Percentiles rank a stretch among this genome's conserved stretches.
These are phyloP conservation scores for Aspergillus puulaauensis DNA, from an alignment of 2,329 filamentous ascomycete genomes.

Conservation along the genomic window DNA sequence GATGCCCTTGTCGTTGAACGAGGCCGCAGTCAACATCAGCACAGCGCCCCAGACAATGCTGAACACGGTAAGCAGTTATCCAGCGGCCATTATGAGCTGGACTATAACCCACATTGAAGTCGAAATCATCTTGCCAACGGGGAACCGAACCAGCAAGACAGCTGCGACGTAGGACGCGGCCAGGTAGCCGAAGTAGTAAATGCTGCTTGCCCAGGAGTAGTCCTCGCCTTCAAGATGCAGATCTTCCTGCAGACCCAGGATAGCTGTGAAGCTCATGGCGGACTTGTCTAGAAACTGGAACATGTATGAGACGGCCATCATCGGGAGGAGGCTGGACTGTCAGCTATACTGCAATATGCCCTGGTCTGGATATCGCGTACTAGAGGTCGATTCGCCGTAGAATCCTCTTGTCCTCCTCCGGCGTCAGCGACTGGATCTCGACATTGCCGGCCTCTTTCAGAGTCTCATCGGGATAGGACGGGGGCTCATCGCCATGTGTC, in stretches of 20 bases:
- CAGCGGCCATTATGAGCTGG: not conserved
- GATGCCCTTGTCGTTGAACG: slow-evolving; percentile 38
- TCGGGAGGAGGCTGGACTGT: not conserved
- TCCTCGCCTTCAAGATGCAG: slow-evolving; percentile 25
- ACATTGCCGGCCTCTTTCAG: not conserved
- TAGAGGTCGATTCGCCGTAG: not conserved
- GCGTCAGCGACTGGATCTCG: not conserved
- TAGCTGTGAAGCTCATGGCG: not conserved
- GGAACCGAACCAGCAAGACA: slow-evolving; percentile 35
- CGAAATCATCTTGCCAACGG: slow-evolving; percentile 29
- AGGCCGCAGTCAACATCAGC: slow-evolving; percentile 34
- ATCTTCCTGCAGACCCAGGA: slow-evolving; percentile 23
- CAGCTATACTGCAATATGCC: not conserved
- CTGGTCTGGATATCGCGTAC: not conserved
- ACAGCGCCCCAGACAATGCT: slow-evolving; percentile 33
- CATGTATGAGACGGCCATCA: slow-evolving; percentile 1
- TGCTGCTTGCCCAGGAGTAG: slow-evolving; percentile 24
- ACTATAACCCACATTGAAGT: slow-evolving; percentile 12
- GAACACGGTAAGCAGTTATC: not conserved
- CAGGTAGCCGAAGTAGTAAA: slow-evolving; percentile 30
- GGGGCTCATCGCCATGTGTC: not conserved
- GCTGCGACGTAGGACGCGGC: slow-evolving; percentile 37
- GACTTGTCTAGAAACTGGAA: slow-evolving; percentile 4
- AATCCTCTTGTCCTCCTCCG: not conserved
- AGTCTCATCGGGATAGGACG: not conserved